Evolutionary conservation across 208 protist species (phyloP).

Genomic region (Leishmania major): DNA sequence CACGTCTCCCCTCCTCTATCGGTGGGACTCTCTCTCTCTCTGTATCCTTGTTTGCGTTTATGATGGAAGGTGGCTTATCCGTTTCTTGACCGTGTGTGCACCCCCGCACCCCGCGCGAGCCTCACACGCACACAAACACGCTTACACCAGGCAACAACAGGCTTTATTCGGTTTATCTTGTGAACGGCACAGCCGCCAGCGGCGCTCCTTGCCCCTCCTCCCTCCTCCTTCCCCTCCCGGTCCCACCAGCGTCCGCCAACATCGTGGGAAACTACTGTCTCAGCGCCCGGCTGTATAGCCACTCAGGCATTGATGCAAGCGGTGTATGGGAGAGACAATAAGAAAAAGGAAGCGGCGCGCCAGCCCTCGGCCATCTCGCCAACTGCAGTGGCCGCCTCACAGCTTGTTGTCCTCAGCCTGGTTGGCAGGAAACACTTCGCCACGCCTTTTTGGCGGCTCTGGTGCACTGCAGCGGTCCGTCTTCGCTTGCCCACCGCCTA

Average conservation of each 20-base stretch:
- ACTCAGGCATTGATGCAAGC: not conserved
- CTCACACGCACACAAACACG: not conserved
- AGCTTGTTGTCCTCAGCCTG: not conserved
- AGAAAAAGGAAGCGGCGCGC: not conserved
- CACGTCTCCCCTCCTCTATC: not conserved
- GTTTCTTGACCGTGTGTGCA: not conserved
- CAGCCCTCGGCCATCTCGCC: not conserved
- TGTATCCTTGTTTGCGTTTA: not conserved
- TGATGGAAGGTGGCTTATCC: not conserved
- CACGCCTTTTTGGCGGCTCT: not conserved
- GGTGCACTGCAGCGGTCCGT: not conserved
- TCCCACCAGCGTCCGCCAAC: not conserved
- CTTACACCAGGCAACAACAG: not conserved
- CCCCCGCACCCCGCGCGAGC: not conserved
- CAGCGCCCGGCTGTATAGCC: not conserved
- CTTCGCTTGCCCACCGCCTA: not conserved
- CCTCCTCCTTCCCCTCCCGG: not conserved
- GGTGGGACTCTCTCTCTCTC: not conserved
- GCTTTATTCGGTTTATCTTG: not conserved
- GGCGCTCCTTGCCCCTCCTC: not conserved
- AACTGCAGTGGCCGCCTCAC: constrained; percentile 4
- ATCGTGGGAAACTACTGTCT: not conserved
- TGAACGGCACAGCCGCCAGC: not conserved
- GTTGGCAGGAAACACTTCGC: constrained; percentile 7
- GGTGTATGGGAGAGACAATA: not conserved